phyloP scores from a whole-genome alignment of 1,284 basidiomycete species.

The Puccinia polysora region DNA sequence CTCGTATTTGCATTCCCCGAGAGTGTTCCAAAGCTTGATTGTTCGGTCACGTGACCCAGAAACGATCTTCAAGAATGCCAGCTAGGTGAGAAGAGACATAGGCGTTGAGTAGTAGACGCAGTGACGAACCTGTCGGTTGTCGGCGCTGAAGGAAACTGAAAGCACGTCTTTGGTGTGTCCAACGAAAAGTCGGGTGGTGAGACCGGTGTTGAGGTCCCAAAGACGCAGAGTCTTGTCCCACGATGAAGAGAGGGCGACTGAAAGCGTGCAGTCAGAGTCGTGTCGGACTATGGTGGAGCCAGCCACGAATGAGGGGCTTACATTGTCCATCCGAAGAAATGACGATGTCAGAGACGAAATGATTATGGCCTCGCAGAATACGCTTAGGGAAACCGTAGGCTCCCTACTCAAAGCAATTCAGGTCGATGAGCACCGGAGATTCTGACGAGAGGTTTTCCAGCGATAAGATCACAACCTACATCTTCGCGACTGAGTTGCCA shows the following conservation, averaged over 20 bases:
- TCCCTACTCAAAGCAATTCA: constrained; percentile 55
- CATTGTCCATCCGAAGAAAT: constrained; percentile 48
- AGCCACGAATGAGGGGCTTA: neutral
- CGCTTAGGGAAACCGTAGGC: constrained; percentile 89
- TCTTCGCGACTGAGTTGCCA: constrained; percentile 98
- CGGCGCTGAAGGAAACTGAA: constrained; percentile 58
- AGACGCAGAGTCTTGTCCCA: constrained; percentile 99
- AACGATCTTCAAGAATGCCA: constrained; percentile 95
- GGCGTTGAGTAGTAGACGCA: neutral
- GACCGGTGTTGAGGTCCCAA: constrained; percentile 95
- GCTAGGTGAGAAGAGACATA: constrained; percentile 81
- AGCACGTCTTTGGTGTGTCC: constrained; percentile 98
- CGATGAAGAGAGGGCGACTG: constrained; percentile 94
- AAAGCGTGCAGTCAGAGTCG: neutral
- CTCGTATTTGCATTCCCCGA: constrained; percentile 99
- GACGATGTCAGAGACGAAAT: constrained; percentile 99
- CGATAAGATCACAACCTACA: constrained; percentile 45
- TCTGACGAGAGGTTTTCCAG: too few relatives aligned
- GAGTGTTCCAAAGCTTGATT: constrained; percentile 99
- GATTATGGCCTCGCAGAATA: constrained; percentile 97
- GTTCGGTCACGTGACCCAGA: constrained; percentile 93
- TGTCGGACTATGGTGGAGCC: neutral
- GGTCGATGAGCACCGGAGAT: neutral
- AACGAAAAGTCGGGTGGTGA: constrained; percentile 91
- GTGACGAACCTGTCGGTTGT: constrained; percentile 49